Evolutionary conservation across 768 basidiomycete species (phyloP), one percentile per base, ranked within the genome.

Genomic region (Tremella mesenterica): DNA sequence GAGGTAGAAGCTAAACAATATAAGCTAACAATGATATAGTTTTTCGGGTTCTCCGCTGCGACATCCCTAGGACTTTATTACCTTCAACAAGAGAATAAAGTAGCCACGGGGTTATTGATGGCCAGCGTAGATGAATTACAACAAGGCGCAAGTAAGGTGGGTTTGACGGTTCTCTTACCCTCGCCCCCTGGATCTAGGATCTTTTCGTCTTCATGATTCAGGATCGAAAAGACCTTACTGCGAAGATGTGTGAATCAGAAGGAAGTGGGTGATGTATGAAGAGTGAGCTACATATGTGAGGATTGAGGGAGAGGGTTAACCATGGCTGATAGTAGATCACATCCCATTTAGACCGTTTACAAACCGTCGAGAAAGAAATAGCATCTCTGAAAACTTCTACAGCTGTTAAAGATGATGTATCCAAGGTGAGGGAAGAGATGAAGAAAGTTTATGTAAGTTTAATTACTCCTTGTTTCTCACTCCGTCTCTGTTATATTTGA

Each of bases 1-100:
- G n/a, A 36, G 4, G 20, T 36, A 27, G 46, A n/a, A 2, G 14
- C 28, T 23, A 31, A 20, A 7, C 29, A 30, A 16, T 7, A 12
- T 13, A 31, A 23, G 27, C 33, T 12, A 49, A 26, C 27, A 28
- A 9, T 5, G 4, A 31, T 4, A 7, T 41, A 73, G 71, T 72
- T 95, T 30, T 82, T 91, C 61, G 91, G 89, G 1, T 92, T 93
- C 76, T 90, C 90, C 4, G 73, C 91, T 30, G 88, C 89, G 1
- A 88, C 89, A 0, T 84, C 86, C 0, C 81, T 83, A 63, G 87
- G 88, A 36, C 84, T 88, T 25, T 93, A 90, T 71, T 82, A 87
- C 70, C 78, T 95, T 18, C 75, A 92, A 44, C 88, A 93, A 58
- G 91, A 93, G 75, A 90, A 91, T 74, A 87, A 88, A 73, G 76